Conservation (phyloP, 352 stramenopile species). For the Plasmopara viticola region DNA sequence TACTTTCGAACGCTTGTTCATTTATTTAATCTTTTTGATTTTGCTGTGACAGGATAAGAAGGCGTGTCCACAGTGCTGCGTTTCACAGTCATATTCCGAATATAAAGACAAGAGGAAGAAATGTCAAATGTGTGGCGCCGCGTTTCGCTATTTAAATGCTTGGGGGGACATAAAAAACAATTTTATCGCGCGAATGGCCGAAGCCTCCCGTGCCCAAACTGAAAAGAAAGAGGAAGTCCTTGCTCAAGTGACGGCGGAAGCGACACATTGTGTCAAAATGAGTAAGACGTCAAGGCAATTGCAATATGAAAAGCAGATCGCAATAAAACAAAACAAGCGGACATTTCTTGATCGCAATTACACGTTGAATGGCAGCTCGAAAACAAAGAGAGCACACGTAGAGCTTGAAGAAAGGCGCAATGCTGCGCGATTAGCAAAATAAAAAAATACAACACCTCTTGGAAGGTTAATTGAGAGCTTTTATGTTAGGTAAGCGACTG, state of each 20-base stretch:
- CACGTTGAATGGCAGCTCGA: slow-evolving; percentile 31
- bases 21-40: not conserved
- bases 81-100: slow-evolving; percentile 73
- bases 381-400: slow-evolving; percentile 51
- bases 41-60: slow-evolving; percentile 60
- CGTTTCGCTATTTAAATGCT: slow-evolving; percentile 65
- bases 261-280: slow-evolving; percentile 27
- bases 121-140: slow-evolving; percentile 69
- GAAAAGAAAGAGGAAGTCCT: slow-evolving; percentile 52
- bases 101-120: slow-evolving; percentile 85
- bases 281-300: slow-evolving; percentile 52
- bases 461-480: too few relatives aligned
- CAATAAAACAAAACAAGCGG: slow-evolving; percentile 42
- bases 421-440: slow-evolving; percentile 1
- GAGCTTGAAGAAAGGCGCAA: slow-evolving; percentile 38
- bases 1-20: not conserved
- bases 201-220: slow-evolving; percentile 31
- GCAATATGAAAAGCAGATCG: slow-evolving; percentile 60
- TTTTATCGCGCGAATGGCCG: slow-evolving; percentile 58
- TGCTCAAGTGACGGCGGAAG: slow-evolving; percentile 30
- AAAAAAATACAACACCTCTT: not conserved
- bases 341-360: slow-evolving; percentile 71
- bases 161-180: slow-evolving; percentile 65
- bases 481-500: too few relatives aligned
- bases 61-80: slow-evolving; percentile 56